Percentiles rank a stretch among this genome's conserved stretches.
Conservation (phyloP, 192 early-diverging fungal genomes). For the Coemansia erecta region DNA sequence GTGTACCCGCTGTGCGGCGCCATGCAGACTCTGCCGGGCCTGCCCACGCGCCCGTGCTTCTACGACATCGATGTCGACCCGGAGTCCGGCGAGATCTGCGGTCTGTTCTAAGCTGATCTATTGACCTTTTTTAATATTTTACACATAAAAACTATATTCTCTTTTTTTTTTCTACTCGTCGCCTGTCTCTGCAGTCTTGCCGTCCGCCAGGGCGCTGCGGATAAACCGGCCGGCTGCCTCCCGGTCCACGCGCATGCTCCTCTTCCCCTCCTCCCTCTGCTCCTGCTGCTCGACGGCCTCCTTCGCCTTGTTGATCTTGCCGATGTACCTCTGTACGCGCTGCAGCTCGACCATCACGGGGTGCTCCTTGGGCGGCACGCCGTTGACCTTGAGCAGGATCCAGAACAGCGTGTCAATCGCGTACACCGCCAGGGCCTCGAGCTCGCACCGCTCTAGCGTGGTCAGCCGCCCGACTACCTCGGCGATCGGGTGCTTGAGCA, state of each 20-base stretch:
- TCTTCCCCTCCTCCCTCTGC: conserved; percentile 12
- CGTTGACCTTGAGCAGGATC: conserved; percentile 59
- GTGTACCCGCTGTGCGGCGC: conserved; percentile 92
- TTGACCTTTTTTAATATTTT: neutral
- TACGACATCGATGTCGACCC: conserved; percentile 92
- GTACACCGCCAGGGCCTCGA: conserved; percentile 57
- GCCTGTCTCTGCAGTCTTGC: no score
- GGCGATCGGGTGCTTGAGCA: conserved; percentile 39
- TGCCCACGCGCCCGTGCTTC: conserved; percentile 94
- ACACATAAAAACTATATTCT: neutral
- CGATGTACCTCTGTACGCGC: conserved; percentile 42
- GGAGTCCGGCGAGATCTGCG: conserved; percentile 78
- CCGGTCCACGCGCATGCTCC: conserved; percentile 45
- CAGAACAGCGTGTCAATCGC: conserved; percentile 57
- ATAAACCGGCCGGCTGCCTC: conserved; percentile 56
- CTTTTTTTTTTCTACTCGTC: conserved; percentile 10
- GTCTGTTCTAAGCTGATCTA: conserved; percentile 73
- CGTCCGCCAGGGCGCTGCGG: conserved; percentile 29
- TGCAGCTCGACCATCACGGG: conserved; percentile 59
- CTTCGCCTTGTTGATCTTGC: conserved; percentile 54
- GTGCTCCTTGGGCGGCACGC: conserved; percentile 53
- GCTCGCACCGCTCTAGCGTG: conserved; percentile 55
- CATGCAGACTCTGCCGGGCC: conserved; percentile 98
- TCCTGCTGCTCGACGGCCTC: conserved; percentile 17
- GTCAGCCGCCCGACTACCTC: conserved; percentile 52